These are phyloP conservation scores for Colletotrichum eremochloae DNA, from an alignment of 2,329 filamentous ascomycete genomes.

Conservation along the genomic window DNA sequence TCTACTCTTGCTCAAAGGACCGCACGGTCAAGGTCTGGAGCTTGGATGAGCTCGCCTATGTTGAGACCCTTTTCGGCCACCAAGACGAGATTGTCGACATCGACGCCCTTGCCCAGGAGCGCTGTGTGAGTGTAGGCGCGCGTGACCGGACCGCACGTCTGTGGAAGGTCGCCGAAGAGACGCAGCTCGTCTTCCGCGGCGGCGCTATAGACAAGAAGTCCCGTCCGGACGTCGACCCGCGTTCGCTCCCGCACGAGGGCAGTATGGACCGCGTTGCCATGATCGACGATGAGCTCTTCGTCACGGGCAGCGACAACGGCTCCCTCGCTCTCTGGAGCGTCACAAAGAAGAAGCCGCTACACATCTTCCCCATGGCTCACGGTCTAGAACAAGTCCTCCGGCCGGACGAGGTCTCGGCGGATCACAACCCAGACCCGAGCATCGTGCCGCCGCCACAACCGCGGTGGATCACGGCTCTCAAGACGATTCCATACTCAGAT, in stretches of 20 bases:
- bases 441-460: slow-evolving; percentile 76
- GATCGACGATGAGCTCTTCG: slow-evolving; percentile 88
- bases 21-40: slow-evolving; percentile 97
- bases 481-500: slow-evolving; percentile 90
- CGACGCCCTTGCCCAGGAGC: slow-evolving; percentile 85
- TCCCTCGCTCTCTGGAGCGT: slow-evolving; percentile 88
- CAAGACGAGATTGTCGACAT: slow-evolving; percentile 91
- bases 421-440: slow-evolving; percentile 71
- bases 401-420: slow-evolving; percentile 80
- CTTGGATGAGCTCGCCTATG: slow-evolving; percentile 90
- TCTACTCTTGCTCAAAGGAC: slow-evolving; percentile 92
- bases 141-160: slow-evolving; percentile 91
- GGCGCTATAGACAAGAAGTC: slow-evolving; percentile 69
- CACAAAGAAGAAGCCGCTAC: slow-evolving; percentile 94
- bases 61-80: slow-evolving; percentile 96
- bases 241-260: slow-evolving; percentile 77
- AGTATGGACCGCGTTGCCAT: slow-evolving; percentile 94
- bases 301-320: slow-evolving; percentile 95
- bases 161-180: slow-evolving; percentile 97
- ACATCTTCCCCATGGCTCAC: slow-evolving; percentile 84
- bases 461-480: slow-evolving; percentile 90
- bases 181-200: slow-evolving; percentile 93
- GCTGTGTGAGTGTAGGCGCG: slow-evolving; percentile 90
- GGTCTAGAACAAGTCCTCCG: slow-evolving; percentile 81
- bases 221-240: slow-evolving; percentile 57